phyloP scores from a whole-genome alignment of 768 basidiomycete genomes.

The Lanmaoa rubissima region DNA sequence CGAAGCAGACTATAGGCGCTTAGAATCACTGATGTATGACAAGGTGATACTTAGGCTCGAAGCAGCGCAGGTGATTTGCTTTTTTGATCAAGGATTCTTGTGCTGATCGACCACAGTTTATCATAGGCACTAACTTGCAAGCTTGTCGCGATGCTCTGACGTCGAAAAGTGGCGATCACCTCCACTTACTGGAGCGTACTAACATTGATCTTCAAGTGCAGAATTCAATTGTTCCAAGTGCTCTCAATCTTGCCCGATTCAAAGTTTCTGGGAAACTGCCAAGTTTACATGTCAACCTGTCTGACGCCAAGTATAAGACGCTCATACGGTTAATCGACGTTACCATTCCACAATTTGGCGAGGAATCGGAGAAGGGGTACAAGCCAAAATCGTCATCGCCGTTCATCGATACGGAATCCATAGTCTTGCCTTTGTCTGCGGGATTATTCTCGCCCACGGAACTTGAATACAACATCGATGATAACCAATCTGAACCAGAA shows the following conservation, averaged over 20 bases:
- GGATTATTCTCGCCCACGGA: conserved; percentile 53
- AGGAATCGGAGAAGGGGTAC: conserved; percentile 32
- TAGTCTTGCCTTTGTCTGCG: conserved; percentile 50
- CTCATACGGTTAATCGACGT: conserved; percentile 92
- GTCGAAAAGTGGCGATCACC: conserved; percentile 49
- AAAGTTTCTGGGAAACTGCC: conserved; percentile 90
- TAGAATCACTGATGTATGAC: conserved; percentile 96
- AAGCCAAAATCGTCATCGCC: conserved; percentile 21
- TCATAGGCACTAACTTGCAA: conserved; percentile 82
- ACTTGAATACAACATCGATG: conserved; percentile 69
- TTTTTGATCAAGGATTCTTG: background rate
- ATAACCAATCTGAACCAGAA: conserved; percentile 47
- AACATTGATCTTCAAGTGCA: conserved; percentile 87
- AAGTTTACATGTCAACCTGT: conserved; percentile 83
- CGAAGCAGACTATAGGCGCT: conserved; percentile 79
- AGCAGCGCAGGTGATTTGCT: conserved; percentile 75
- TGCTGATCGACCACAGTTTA: conserved; percentile 53
- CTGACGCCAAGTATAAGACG: conserved; percentile 86
- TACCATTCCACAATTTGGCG: conserved; percentile 79
- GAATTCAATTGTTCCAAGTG: conserved; percentile 88
- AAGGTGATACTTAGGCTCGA: conserved; percentile 78
- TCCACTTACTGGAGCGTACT: conserved; percentile 91
- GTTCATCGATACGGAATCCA: conserved; percentile 27
- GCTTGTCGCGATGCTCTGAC: conserved; percentile 79
- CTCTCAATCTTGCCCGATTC: conserved; percentile 79